Evolutionary conservation across 1,284 basidiomycete genomes (phyloP), one percentile per base, ranked within the genome.

Genomic region (Ustilago shanxiensis): DNA sequence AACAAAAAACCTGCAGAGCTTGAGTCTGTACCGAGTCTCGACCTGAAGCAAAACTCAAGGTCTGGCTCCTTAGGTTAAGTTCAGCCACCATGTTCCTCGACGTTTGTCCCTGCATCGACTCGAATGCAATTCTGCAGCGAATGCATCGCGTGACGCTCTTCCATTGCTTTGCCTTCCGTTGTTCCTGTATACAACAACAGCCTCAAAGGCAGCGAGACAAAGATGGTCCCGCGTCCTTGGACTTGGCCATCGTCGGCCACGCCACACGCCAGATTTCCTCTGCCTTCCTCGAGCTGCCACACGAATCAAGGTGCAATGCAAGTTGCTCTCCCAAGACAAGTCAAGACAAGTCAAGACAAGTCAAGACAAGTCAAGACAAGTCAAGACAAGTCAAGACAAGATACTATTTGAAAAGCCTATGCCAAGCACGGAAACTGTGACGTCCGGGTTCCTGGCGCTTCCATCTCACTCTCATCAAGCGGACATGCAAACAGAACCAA

Each of bases 371-470:
- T n/a, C n/a, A n/a, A n/a, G n/a, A n/a, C n/a, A n/a, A n/a, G n/a
- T n/a, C n/a, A n/a, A n/a, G n/a, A n/a, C n/a, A n/a, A n/a, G n/a
- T n/a, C n/a, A n/a, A n/a, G n/a, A n/a, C n/a, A n/a, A n/a, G n/a
- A n/a, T n/a, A n/a, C n/a, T n/a, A n/a, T n/a, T n/a, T 33, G 31
- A 33, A 33, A 33, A 11, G 31, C 31, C 41, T 24, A 26, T n/a
- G 9, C 20, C 47, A 49, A 28, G 9, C 22, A 44, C 41, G 11
- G n/a, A 44, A 44, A n/a, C 50, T 33, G 29, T 24, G 24, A 49
- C 26, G 24, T 52, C 16, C 31, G 50, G 29, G 29, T 52, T 52
- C 50, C 50, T 52, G 50, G 50, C 50, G 29, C 50, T 49, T 49
- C 22, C 22, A 49, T 26, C 20, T 14, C 8, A 20, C 11, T 26